Base-by-base conservation (phyloP, 495 filamentous ascomycete species). In the Astrothelium macrocarpum region DNA sequence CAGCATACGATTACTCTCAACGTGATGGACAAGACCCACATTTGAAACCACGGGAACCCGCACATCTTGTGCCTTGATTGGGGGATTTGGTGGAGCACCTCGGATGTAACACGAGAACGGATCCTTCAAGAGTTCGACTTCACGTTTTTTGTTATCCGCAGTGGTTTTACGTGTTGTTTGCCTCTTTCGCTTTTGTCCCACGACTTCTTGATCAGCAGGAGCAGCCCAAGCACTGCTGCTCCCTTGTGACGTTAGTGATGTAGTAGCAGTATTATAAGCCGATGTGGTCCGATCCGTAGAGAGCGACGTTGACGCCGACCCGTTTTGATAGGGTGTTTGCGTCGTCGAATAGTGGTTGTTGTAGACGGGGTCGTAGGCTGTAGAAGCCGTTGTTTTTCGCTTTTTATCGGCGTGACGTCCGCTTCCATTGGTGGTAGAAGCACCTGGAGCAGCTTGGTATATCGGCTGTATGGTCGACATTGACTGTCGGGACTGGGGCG, bases 31-130 rank as follows among this genome's bases (percentile, higher is more conserved):
- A 28, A 56, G 23, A 81, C 92, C 81, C 79, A 97, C 93, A 78
- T 95, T 91, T 62, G 78, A 78, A 39, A 95, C 77, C 7, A 90
- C 84, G 42, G 86, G 84, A 63, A 96, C 92, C 62, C 85, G 82
- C 3, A 97, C 91, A 65, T 97, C 93, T 65, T 85, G 85, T 4
- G 90, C 87, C 75, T 97, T 97, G 77, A 95, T 89, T n/a, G 89
- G 87, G 7, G 93, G 93, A 61, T 86, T 85, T 1, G 90, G 87
- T 20, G 92, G 93, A 28, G 91, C 90, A 29, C 49, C 49, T 0
- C 49, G 49, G 32, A 87, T 78, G 69, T 97, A 96, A 65, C 76
- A 85, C 60, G 82, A 79, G 64, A 86, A 90, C 29, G 87, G 82
- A 76, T 92, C 87, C 26, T 81, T 81, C 45, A 81, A 79, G 49